These are phyloP conservation scores for Lachancea meyersii DNA, from an alignment of 805 yeast genomes.

Conservation along the genomic window DNA sequence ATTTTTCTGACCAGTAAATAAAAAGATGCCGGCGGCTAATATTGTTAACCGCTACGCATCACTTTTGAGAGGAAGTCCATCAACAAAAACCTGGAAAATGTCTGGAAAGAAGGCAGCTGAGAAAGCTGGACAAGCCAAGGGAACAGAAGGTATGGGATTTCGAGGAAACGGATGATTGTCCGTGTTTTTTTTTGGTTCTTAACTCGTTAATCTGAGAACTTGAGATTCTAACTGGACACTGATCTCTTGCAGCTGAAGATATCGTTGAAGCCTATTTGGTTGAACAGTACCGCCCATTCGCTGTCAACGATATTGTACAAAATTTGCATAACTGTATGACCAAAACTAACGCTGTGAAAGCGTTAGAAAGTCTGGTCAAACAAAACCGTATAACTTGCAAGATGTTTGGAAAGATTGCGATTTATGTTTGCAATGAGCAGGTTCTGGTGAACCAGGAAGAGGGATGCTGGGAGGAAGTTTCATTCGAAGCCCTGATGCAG, in stretches of 20 bases:
- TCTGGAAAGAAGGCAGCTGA: conserved; percentile 13
- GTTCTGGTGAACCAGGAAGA: conserved; percentile 13
- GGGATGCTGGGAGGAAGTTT: conserved; percentile 9
- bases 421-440: conserved; percentile 39
- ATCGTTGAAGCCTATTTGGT: conserved; percentile 36
- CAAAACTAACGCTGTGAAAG: conserved; percentile 33
- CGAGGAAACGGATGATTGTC: not conserved
- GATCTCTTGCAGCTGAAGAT: conserved; percentile 24
- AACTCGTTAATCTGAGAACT: not conserved
- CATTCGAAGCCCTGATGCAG: conserved; percentile 19
- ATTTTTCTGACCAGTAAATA: too few relatives aligned
- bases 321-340: conserved; percentile 39
- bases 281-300: conserved; percentile 44
- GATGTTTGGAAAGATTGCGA: conserved; percentile 39
- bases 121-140: conserved; percentile 17
- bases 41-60: not conserved
- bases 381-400: conserved; percentile 35
- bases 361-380: conserved; percentile 34
- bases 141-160: conserved; percentile 15
- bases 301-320: conserved; percentile 40
- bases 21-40: conserved; percentile 5
- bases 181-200: not conserved
- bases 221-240: not conserved
- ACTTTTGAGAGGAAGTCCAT: not conserved
- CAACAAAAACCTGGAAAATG: conserved; percentile 4